Conservation (phyloP, 768 basidiomycete species). For the Termitomyces eurrhizus region DNA sequence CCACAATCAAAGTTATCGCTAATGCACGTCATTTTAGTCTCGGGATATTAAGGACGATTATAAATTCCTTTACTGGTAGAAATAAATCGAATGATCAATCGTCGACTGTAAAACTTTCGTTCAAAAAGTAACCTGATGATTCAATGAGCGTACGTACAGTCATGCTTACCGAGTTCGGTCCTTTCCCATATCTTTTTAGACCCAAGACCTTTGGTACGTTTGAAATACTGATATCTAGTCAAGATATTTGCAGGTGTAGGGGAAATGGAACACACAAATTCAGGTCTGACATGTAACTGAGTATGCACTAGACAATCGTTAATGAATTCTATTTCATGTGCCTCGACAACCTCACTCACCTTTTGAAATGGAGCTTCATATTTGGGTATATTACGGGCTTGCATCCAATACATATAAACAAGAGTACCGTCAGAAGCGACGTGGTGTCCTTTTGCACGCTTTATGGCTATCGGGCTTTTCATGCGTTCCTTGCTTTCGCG, state of each 20-base stretch:
- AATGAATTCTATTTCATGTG: neutral
- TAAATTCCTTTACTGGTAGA: conserved; percentile 54
- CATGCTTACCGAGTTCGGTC: conserved; percentile 56
- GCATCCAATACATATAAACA: conserved; percentile 76
- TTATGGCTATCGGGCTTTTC: conserved; percentile 67
- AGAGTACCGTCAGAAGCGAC: conserved; percentile 42
- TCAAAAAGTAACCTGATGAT: conserved; percentile 2
- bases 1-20: conserved; percentile 76
- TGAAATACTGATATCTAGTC: conserved; percentile 42
- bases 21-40: conserved; percentile 7
- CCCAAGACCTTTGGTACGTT: conserved; percentile 52
- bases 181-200: conserved; percentile 44
- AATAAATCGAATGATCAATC: conserved; percentile 77
- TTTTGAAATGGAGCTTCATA: conserved; percentile 77
- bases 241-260: neutral
- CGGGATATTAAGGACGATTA: neutral
- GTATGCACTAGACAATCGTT: conserved; percentile 54
- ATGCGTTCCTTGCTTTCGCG: conserved; percentile 48
- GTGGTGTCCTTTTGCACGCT: conserved; percentile 43
- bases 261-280: conserved; percentile 52
- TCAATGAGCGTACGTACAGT: conserved; percentile 38
- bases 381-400: conserved; percentile 60
- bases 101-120: conserved; percentile 44
- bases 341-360: conserved; percentile 30
- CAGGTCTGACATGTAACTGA: conserved; percentile 76